A percentile compares a stretch with the other conserved stretches of the same genome.
Evolutionary conservation across 179 eudicot genomes (phyloP).

Genomic region (Drosera spatulata): DNA sequence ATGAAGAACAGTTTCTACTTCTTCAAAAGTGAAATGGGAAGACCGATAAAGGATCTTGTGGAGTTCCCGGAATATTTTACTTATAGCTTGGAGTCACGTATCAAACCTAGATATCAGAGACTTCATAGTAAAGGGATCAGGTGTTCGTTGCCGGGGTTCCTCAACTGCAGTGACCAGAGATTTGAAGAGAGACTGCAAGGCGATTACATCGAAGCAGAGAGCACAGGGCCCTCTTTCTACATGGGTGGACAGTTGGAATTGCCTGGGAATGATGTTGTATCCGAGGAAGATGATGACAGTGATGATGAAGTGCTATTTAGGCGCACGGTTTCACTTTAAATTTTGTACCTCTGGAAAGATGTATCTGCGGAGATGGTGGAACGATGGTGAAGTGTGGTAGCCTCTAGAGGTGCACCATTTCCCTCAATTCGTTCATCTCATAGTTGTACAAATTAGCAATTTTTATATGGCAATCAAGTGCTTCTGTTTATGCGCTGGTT

Average conservation of each 20-base stretch:
- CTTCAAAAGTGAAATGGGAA: slow-evolving; percentile 88
- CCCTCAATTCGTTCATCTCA: too few species aligned
- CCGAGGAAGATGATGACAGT: slow-evolving; percentile 75
- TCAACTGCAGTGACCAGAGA: slow-evolving; percentile 84
- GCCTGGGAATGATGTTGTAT: slow-evolving; percentile 45
- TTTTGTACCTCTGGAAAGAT: too few species aligned
- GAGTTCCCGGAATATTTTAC: slow-evolving; percentile 95
- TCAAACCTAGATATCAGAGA: slow-evolving; percentile 70
- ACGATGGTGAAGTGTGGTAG: too few species aligned
- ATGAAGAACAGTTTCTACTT: slow-evolving; percentile 93
- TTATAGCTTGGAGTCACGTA: slow-evolving; percentile 83
- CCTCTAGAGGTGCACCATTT: too few species aligned
- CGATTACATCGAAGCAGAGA: slow-evolving; percentile 51
- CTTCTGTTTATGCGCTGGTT: too few species aligned
- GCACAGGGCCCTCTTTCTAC: slow-evolving; percentile 54
- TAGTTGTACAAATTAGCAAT: too few species aligned
- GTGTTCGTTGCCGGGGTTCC: slow-evolving; percentile 68
- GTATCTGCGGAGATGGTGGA: too few species aligned
- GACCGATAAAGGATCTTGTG: slow-evolving; percentile 81
- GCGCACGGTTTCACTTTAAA: slow-evolving; percentile 70
- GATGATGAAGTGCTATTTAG: slow-evolving; percentile 88
- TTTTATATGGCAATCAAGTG: too few species aligned
- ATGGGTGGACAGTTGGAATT: slow-evolving; percentile 86
- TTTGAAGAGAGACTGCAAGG: slow-evolving; percentile 76
- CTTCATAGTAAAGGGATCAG: slow-evolving; percentile 63